Evolutionary conservation across 1,139 yeast genomes (phyloP), one percentile per base, ranked within the genome.

Genomic region (Citeromyces hawaiiensis): DNA sequence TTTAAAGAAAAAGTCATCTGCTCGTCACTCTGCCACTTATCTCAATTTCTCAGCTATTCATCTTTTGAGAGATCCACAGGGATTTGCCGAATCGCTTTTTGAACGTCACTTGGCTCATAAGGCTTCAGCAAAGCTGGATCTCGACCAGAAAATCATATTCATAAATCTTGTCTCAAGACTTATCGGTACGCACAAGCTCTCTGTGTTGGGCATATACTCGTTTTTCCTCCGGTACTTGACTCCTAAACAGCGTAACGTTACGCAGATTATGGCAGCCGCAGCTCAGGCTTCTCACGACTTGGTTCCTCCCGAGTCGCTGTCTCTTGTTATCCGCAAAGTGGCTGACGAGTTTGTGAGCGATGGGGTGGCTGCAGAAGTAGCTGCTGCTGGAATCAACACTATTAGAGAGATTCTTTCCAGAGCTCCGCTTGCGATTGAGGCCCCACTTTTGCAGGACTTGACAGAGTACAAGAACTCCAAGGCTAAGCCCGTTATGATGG

Each of bases 341-440:
- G 97, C 98, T 2, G 94, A 91, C 60, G 98, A 93, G 60, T 91
- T 91, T 54, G 96, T 91, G 37, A 83, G 95, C 50, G 97, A 91
- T 55, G 98, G 98, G 66, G 98, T 91, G 33, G 87, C 97, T 9
- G 80, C 95, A 18, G 96, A 91, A 61, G 98, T 88, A 42, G 96
- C 97, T 10, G 87, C 96, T 39, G 97, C 97, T 3, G 99, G 99
- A 52, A 68, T 91, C 47, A 91, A 91, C 59, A 85, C 97, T 4
- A 88, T 91, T 45, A 70, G 97, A 49, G 98, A 91, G 60, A 85
- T 91, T 44, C 70, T 91, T 46, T 63, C 95, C 2, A 79, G 98
- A 65, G 93, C 94, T 8, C 97, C 98, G 14, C 68, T 91, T 46
- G 94, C 97, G 31, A 86, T 91, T 49, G 96, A 87, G 42, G 77